Evolutionary conservation across 1,284 basidiomycete genomes (phyloP), one percentile per base, ranked within the genome.

Genomic region (Apiotrichum sp.): DNA sequence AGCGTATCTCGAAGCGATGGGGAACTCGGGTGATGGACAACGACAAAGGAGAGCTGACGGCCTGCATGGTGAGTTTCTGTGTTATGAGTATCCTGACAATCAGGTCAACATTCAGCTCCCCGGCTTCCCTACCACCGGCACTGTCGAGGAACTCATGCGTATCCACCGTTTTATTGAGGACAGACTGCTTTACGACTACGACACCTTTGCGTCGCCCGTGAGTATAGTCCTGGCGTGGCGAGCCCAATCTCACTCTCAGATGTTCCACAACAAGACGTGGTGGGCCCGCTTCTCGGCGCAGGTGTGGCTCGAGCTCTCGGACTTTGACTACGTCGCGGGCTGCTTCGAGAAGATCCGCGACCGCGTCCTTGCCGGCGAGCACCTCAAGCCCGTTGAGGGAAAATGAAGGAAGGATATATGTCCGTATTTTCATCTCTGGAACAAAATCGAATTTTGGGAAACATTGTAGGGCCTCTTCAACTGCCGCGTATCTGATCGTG

Each of bases 281-380:
- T 89, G 86, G 85, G 79, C 80, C 4, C 78, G 88, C 42, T 83
- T 82, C 67, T 85, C 84, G 57, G 82, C 80, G 8, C 88, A 89
- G 69, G 80, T 89, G 1, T 90, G 81, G 80, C 84, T 82, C 53
- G 86, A 76, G 60, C 50, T 77, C 29, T 55, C 55, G 40, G 77
- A 78, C 61, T 78, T 77, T 55, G 66, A 69, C 39, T 53, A 64
- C 16, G 61, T 71, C 10, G 75, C 60, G 0, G 52, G 63, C 8
- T 67, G 68, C 6, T 51, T 73, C 29, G 62, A 66, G 47, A 59
- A 65, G 32, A 59, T 73, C 11, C 67, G 67, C 47, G 64, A 62
- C 40, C 63, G 58, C 2, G 47, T 73, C 47, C 9, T 16, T 22
- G 36, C 35, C 13, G 59, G 59, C 13, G 56, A 61, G 49, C 51